phyloP scores from a whole-genome alignment of 2,329 filamentous ascomycete genomes.

The Rachicladosporium sp. region DNA sequence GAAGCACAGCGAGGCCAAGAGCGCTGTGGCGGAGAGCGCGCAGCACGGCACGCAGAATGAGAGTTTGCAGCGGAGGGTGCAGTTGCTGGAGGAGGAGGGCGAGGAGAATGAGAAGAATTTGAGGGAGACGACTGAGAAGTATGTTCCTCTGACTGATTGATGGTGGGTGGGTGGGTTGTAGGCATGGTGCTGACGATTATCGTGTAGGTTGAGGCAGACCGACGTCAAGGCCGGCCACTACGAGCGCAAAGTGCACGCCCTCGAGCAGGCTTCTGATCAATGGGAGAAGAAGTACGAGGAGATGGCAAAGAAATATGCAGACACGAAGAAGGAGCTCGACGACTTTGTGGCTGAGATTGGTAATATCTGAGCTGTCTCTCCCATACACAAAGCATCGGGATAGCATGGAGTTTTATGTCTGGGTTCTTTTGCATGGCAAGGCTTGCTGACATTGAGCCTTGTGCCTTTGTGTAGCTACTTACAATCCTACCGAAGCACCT shows the following conservation, averaged over 20 bases:
- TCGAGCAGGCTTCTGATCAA: conserved; percentile 81
- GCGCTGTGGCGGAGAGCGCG: conserved; percentile 66
- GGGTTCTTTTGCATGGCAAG: too few relatives aligned
- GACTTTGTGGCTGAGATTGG: conserved; percentile 84
- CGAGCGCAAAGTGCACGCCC: conserved; percentile 96
- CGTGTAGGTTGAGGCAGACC: conserved; percentile 80
- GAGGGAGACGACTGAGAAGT: conserved; percentile 98
- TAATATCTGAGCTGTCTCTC: conserved; percentile 58
- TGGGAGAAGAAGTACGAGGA: conserved; percentile 99
- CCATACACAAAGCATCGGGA: too few relatives aligned
- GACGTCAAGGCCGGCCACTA: conserved; percentile 99
- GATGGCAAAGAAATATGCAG: conserved; percentile 78
- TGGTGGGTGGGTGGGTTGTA: too few relatives aligned
- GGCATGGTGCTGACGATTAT: too few relatives aligned
- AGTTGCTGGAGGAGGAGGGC: conserved; percentile 94
- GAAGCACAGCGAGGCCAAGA: conserved; percentile 76
- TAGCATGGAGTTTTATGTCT: too few relatives aligned
- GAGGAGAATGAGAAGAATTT: conserved; percentile 94
- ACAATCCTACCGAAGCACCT: too few relatives aligned
- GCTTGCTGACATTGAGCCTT: too few relatives aligned
- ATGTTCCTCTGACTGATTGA: conserved; percentile 30
- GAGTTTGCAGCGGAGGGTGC: conserved; percentile 77
- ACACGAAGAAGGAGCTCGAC: conserved; percentile 79
- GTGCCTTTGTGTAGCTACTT: too few relatives aligned
- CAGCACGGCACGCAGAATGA: conserved; percentile 84